Evolutionary conservation across 108 stramenopile species (phyloP), one percentile per base, ranked within the genome.

Genomic region (Discostella stelligeroides): DNA sequence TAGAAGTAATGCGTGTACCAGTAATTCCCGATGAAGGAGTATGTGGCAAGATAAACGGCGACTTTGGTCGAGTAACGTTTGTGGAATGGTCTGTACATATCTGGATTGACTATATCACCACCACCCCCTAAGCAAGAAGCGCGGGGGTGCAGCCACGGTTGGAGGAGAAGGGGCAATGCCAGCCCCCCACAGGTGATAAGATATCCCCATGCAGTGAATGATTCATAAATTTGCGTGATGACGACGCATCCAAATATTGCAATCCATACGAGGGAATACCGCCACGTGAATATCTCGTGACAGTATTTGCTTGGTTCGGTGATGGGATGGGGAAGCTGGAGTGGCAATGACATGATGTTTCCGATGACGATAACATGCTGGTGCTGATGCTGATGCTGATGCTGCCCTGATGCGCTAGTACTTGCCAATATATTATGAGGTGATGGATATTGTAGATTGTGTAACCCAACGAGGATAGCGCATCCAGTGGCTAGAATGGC

Each of bases 1-100:
- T 98, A 98, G 73, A 99, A 99, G 90, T 99, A 91, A 41, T 91
- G 90, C 9, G 92, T 88, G 70, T 96, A 97, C 95, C 95, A 98
- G 79, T 98, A 98, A 63, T 99, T 99, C 8, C 98, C 98, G 60
- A 99, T 97, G 84, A 96, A 98, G 49, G 89, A 82, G 82, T 96
- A 98, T 28, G 94, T 79, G 1, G 86, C 85, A 15, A 99, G 75
- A 90, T 97, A 92, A 23, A 98, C 27, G 55, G 95, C 97, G 7
- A 95, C 96, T 78, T 96, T 95, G 73, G 94, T 84, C 6, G 88
- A 82, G 64, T 95, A 98, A 18, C 96, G 83, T 70, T 91, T 42
- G 34, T 58, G 41, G 1, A 95, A 60, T 0, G 96, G 92, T 48
- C 90, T 82, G 1, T 56, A 24, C 0, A 28, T 66, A 61, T 98